Evolutionary conservation across 1,139 yeast genomes (phyloP).

Genomic region (Meyerozyma guilliermondii): DNA sequence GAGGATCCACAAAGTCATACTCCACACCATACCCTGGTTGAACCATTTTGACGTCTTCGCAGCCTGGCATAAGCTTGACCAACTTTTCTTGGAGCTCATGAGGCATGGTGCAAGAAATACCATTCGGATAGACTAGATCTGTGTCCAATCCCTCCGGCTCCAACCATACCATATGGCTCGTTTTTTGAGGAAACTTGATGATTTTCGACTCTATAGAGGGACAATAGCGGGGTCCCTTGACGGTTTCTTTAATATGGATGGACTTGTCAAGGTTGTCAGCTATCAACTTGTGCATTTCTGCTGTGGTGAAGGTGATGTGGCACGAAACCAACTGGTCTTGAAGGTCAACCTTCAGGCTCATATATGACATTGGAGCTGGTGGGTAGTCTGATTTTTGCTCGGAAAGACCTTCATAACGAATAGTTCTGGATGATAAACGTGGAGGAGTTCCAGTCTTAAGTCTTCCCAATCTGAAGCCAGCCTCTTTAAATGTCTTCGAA

Average conservation of each 20-base stretch:
- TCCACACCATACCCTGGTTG: slow-evolving; percentile 99
- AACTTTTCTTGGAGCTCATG: slow-evolving; percentile 79
- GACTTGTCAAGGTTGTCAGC: slow-evolving; percentile 71
- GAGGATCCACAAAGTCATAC: slow-evolving; percentile 92
- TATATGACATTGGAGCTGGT: slow-evolving; percentile 83
- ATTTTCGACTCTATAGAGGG: slow-evolving; percentile 94
- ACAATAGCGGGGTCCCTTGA: slow-evolving; percentile 95
- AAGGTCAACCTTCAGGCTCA: slow-evolving; percentile 64
- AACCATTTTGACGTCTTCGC: slow-evolving; percentile 78
- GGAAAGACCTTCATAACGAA: slow-evolving; percentile 55
- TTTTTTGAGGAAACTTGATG: slow-evolving; percentile 71
- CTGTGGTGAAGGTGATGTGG: slow-evolving; percentile 75
- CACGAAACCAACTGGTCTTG: slow-evolving; percentile 60
- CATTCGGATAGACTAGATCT: slow-evolving; percentile 88
- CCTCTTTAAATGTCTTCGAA: slow-evolving; percentile 66
- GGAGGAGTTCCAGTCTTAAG: slow-evolving; percentile 98
- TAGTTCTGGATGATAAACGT: slow-evolving; percentile 65
- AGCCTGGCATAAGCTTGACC: slow-evolving; percentile 77
- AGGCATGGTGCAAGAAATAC: slow-evolving; percentile 95
- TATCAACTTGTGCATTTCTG: slow-evolving; percentile 65
- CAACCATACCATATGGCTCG: slow-evolving; percentile 81
- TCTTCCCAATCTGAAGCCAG: slow-evolving; percentile 83
- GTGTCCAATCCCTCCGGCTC: slow-evolving; percentile 94
- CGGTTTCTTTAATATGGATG: slow-evolving; percentile 88
- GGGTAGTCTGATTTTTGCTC: slow-evolving; percentile 78